phyloP scores from a whole-genome alignment of 1,284 basidiomycete species.

The Trichosporon inkin region DNA sequence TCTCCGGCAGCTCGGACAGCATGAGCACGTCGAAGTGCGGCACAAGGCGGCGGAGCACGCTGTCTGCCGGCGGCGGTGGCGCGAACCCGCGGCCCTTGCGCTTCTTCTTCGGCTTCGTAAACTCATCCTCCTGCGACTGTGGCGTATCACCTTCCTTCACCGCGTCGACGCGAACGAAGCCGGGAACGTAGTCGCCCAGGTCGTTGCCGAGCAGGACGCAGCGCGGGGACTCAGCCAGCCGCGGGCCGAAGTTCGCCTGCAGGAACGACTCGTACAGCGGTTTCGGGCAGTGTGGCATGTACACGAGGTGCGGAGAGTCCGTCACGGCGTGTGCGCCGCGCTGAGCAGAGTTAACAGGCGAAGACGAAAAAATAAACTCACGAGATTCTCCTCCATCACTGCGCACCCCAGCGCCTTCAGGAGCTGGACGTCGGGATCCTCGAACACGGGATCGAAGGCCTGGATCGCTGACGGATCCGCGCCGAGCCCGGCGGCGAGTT shows the following conservation, averaged over 20 bases:
- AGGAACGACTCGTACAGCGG: constrained; percentile 43
- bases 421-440: constrained; percentile 33
- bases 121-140: constrained; percentile 27
- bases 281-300: constrained; percentile 44
- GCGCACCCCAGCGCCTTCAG: constrained; percentile 24
- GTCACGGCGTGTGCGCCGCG: constrained; percentile 28
- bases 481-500: constrained; percentile 17
- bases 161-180: constrained; percentile 20
- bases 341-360: constrained; percentile 22
- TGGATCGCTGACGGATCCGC: constrained; percentile 20
- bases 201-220: constrained; percentile 43
- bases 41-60: constrained; percentile 39
- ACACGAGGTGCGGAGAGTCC: constrained; percentile 32
- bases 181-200: constrained; percentile 40
- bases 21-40: constrained; percentile 32
- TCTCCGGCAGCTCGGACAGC: constrained; percentile 37
- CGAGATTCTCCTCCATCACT: constrained; percentile 35
- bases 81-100: constrained; percentile 27
- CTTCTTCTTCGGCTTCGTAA: constrained; percentile 45
- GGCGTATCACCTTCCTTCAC: background rate
- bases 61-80: constrained; percentile 25
- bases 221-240: constrained; percentile 17
- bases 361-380: constrained; percentile 5
- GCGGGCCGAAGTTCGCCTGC: constrained; percentile 28
- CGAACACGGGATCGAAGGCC: constrained; percentile 41